Evolutionary conservation across 2,329 filamentous ascomycete species (phyloP), one percentile per base, ranked within the genome.

Genomic region (Trichoderma sp.): DNA sequence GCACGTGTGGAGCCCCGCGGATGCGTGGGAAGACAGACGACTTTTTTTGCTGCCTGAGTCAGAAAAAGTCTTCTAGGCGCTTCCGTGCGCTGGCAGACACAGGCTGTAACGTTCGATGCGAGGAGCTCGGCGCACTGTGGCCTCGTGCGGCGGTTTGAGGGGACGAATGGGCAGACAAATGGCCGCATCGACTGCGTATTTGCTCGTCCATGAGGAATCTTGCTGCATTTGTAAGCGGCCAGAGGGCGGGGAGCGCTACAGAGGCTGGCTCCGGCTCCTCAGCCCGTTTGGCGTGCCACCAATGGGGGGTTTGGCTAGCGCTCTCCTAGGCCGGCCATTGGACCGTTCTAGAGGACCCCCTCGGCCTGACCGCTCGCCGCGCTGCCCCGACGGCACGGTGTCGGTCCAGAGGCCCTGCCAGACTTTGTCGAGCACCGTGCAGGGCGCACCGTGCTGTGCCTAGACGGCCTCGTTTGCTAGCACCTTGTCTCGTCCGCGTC

Each of bases 11-110:
- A 59, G 69, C 69, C 21, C 47, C 14, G n/a, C 40, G 59, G 63
- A 63, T 58, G 63, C n/a, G 27, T 52, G 58, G 57, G 31, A 57
- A 61, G 56, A 35, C 35, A 37, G 27, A 49, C 21, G 49, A 47
- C 14, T 61, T 64, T 53, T 49, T 31, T 64, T 64, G 77, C 73
- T 79, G 78, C 78, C 78, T 80, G 76, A 79, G 78, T 79, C 77
- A 78, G 71, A 75, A 74, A 75, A 68, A 72, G 64, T 62, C 64
- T 77, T 77, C 76, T 77, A 76, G 76, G 72, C 72, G 72, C 58
- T 77, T 70, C 69, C 35, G 56, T 70, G 53, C 64, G 53, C 55
- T 64, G 61, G 61, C 61, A 64, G 35, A 27, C 27, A 37, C 16
- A 52, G 47, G 21, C 53, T 33, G 53, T 56, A 11, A 31, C 27